Conservation (phyloP, 139 green algal species). For the Gonium pectorale region DNA sequence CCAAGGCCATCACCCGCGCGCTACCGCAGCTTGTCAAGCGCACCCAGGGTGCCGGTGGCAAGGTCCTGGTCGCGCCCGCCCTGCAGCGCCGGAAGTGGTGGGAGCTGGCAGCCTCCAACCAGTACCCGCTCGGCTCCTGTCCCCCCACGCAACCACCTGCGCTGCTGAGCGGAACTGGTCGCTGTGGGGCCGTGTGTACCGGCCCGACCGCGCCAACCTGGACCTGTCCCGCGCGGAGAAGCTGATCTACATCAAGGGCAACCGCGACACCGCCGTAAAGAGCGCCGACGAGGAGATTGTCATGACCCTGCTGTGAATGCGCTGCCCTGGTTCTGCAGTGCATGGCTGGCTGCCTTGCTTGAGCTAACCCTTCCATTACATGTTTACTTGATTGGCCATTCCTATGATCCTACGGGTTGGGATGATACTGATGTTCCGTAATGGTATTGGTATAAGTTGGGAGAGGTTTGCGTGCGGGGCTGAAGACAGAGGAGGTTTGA, state of each 20-base stretch:
- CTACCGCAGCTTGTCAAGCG: not conserved
- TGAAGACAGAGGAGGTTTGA: too few relatives aligned
- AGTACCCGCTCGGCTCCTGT: not conserved
- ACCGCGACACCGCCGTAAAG: not conserved
- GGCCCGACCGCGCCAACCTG: not conserved
- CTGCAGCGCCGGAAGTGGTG: not conserved
- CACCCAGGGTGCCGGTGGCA: not conserved
- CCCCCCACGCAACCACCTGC: conserved; percentile 12
- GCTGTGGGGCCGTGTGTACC: conserved; percentile 10
- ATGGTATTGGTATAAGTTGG: not conserved
- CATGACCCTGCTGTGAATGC: not conserved
- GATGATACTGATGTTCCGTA: not conserved
- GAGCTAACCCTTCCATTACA: too few relatives aligned
- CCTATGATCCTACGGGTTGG: not conserved
- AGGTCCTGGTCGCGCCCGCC: not conserved
- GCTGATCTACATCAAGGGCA: conserved; percentile 30
- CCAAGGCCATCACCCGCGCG: not conserved
- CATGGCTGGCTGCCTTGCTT: not conserved
- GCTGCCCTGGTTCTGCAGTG: not conserved
- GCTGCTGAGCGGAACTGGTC: conserved; percentile 40
- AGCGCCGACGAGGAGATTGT: not conserved
- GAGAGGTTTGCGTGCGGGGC: not conserved
- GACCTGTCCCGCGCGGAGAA: not conserved
- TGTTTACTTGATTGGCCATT: not conserved
- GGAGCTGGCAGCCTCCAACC: not conserved